Evolutionary conservation across 495 filamentous ascomycete genomes (phyloP).

Genomic region (Penicillium longicatenatum): DNA sequence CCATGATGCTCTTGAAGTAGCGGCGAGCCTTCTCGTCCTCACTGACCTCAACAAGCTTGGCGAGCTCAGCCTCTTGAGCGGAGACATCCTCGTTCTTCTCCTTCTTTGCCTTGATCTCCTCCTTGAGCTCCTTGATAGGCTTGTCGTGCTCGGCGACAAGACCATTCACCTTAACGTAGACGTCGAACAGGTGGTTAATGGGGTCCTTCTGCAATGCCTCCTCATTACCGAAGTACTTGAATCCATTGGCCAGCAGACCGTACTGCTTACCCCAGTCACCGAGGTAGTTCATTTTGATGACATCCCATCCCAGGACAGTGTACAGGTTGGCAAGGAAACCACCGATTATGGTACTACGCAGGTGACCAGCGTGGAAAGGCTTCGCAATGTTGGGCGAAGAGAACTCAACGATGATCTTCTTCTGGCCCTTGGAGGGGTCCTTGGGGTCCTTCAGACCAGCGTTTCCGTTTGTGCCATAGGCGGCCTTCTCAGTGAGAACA

Average conservation of each 20-base stretch:
- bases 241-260: slow-evolving; percentile 69
- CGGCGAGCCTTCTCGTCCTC: slow-evolving; percentile 67
- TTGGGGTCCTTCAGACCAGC: slow-evolving; percentile 67
- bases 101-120: slow-evolving; percentile 54
- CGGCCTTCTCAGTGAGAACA: slow-evolving; percentile 60
- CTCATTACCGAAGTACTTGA: slow-evolving; percentile 63
- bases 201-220: slow-evolving; percentile 61
- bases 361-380: slow-evolving; percentile 71
- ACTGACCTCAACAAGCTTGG: slow-evolving; percentile 54
- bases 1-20: slow-evolving; percentile 93
- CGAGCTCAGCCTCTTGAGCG: slow-evolving; percentile 51
- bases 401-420: slow-evolving; percentile 72
- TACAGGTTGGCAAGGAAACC: slow-evolving; percentile 71
- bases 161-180: slow-evolving; percentile 67
- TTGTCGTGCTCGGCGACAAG: slow-evolving; percentile 52
- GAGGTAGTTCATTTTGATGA: slow-evolving; percentile 72
- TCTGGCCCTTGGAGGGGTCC: slow-evolving; percentile 69
- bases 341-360: slow-evolving; percentile 76
- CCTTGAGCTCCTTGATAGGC: slow-evolving; percentile 59
- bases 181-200: slow-evolving; percentile 68
- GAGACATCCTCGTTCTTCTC: slow-evolving; percentile 50
- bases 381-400: slow-evolving; percentile 78
- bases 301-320: slow-evolving; percentile 71
- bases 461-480: slow-evolving; percentile 67
- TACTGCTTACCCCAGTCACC: slow-evolving; percentile 81